Evolutionary conservation across 2,329 filamentous ascomycete genomes (phyloP), one percentile per base, ranked within the genome.

Genomic region (Septoria linicola): DNA sequence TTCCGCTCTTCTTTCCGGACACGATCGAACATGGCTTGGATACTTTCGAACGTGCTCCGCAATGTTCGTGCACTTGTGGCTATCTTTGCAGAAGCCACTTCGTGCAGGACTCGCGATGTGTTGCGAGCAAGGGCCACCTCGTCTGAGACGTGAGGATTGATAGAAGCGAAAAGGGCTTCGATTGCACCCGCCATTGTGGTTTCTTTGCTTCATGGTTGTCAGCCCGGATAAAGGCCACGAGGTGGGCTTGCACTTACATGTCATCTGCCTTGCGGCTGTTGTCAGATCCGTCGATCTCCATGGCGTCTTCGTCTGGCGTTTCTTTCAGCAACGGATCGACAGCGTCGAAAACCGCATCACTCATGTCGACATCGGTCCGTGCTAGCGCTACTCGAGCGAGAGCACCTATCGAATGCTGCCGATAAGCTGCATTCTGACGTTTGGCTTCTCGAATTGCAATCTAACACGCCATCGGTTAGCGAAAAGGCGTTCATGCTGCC

Each of bases 371-470:
- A 63, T 91, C 86, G 19, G 79, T 76, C 40, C 87, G 78, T 11
- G 80, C 80, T 31, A 80, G 79, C n/a, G 83, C 80, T 62, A 92
- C 87, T 48, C 82, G 78, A 64, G 88, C 90, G 4, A 96, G 74
- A 27, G 82, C 83, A 48, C 75, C 74, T 57, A 96, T 80, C 0
- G 88, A 88, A 68, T 88, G 79, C 16, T 86, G 85, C 11, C 88
- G 82, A 70, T 97, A 99, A 6, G 77, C 76, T n/a, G 84, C 81
- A 64, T 96, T 96, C 66, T 91, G 92, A 25, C 93, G 82, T 74
- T 93, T 96, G 7, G 90, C 90, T 77, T 99, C 93, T 51, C 92
- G 81, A 13, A 92, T 69, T 4, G 81, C 81, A 58, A 96, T 86
- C 78, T 91, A 55, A 44, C 32, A 60, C 55, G 64, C 55, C 56